Conservation (phyloP, 1,284 basidiomycete genomes). For the Exsudoporus floridanus region DNA sequence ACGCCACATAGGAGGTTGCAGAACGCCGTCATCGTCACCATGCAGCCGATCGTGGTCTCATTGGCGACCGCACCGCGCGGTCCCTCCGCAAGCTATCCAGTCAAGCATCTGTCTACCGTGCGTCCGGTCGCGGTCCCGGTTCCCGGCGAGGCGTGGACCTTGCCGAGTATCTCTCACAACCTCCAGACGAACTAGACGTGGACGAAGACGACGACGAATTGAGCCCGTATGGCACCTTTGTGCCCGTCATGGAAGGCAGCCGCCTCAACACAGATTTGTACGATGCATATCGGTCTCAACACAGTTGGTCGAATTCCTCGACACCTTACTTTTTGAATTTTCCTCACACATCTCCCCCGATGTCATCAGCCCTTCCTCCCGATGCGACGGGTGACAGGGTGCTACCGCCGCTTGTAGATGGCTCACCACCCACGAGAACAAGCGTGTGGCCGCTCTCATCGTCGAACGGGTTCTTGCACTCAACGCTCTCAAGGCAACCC, state of each 20-base stretch:
- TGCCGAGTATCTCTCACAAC: constrained; percentile 49
- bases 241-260: constrained; percentile 48
- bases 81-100: constrained; percentile 55
- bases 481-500: constrained; percentile 37
- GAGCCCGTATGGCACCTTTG: constrained; percentile 26
- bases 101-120: constrained; percentile 51
- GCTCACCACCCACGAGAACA: constrained; percentile 22
- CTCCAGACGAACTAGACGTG: constrained; percentile 52
- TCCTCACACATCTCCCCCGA: constrained; percentile 24
- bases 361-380: constrained; percentile 21
- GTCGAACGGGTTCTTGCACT: constrained; percentile 25
- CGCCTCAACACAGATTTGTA: constrained; percentile 57
- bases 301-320: constrained; percentile 32
- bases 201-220: constrained; percentile 61
- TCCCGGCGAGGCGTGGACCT: constrained; percentile 35
- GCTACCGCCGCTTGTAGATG: constrained; percentile 32
- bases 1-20: constrained; percentile 57
- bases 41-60: constrained; percentile 53
- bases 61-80: constrained; percentile 63
- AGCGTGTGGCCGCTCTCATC: constrained; percentile 28
- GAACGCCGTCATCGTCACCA: constrained; percentile 58
- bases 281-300: constrained; percentile 45
- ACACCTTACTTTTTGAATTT: constrained; percentile 23
- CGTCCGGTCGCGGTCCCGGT: constrained; percentile 31
- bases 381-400: constrained; percentile 24